Percentiles rank a stretch among this genome's conserved stretches.
These are phyloP conservation scores for Ramaria rubella DNA, from an alignment of 768 basidiomycete species.

Conservation along the genomic window DNA sequence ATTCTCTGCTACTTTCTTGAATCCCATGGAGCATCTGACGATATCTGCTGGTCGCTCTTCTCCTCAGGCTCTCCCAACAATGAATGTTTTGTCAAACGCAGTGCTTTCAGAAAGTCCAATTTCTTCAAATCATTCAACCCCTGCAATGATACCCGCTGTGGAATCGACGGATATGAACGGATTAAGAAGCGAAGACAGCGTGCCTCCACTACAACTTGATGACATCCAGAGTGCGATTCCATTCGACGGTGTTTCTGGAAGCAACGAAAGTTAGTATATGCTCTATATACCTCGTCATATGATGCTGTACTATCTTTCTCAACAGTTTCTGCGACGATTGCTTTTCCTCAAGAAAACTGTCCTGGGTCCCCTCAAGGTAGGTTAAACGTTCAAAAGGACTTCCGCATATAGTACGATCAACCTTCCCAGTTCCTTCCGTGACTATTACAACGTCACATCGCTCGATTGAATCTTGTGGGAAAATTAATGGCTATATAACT, in stretches of 20 bases:
- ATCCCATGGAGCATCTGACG: no score
- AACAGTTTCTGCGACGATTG: not conserved
- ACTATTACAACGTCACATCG: slow-evolving; percentile 1
- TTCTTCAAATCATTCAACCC: no score
- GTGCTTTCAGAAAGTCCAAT: no score
- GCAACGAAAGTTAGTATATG: slow-evolving; percentile 2
- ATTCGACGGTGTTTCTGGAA: not conserved
- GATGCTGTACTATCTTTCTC: not conserved
- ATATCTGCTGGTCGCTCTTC: no score
- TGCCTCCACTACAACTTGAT: not conserved
- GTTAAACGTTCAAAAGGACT: not conserved
- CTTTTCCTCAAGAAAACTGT: not conserved
- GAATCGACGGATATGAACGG: no score
- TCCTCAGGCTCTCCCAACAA: no score
- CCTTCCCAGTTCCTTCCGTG: not conserved
- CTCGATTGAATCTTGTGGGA: not conserved
- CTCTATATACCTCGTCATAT: not conserved
- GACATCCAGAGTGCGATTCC: slow-evolving; percentile 2
- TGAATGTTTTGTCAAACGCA: no score
- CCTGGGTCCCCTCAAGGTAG: not conserved
- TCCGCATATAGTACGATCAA: no score
- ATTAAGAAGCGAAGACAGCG: not conserved
- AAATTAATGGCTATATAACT: not conserved
- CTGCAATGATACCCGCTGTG: no score
- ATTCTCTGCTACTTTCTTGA: no score